phyloP scores from a whole-genome alignment of 352 stramenopile species.

The Globisporangium middletonii region DNA sequence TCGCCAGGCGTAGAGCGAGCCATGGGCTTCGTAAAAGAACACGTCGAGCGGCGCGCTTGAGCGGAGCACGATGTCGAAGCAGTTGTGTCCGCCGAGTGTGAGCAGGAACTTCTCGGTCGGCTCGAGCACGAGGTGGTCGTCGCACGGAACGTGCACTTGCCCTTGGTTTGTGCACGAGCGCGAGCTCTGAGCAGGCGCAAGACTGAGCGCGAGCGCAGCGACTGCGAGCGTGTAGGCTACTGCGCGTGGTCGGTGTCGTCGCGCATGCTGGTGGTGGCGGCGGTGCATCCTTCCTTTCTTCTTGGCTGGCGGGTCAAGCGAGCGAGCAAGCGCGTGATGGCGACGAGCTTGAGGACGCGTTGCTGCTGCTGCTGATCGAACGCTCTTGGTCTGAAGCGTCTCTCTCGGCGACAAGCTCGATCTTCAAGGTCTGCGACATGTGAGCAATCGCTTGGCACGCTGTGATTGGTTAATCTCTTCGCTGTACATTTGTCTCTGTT shows the following conservation, averaged over 20 bases:
- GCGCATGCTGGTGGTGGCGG: background rate
- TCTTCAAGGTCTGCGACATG: background rate
- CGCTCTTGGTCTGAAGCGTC: too few relatives aligned
- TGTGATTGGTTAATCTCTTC: background rate
- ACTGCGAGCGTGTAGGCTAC: background rate
- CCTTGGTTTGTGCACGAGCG: constrained; percentile 41
- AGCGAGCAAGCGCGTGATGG: too few relatives aligned
- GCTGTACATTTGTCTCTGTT: background rate
- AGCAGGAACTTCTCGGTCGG: constrained; percentile 42
- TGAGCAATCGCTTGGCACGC: background rate
- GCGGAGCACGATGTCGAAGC: constrained; percentile 37
- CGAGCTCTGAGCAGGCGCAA: background rate
- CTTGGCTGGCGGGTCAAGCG: too few relatives aligned
- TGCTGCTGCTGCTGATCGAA: too few relatives aligned
- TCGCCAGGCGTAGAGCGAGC: constrained; percentile 12
- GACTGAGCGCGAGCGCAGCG: background rate
- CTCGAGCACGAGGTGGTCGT: constrained; percentile 38
- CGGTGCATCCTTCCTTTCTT: too few relatives aligned
- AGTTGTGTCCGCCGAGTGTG: constrained; percentile 46
- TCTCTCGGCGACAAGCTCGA: background rate
- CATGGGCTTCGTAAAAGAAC: constrained; percentile 41
- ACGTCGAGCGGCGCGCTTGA: constrained; percentile 39
- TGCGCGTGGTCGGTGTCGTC: background rate
- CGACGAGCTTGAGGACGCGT: background rate
- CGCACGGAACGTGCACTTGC: constrained; percentile 39